These are phyloP conservation scores for Penicillium steckii DNA, from an alignment of 495 filamentous ascomycete species.

Conservation along the genomic window DNA sequence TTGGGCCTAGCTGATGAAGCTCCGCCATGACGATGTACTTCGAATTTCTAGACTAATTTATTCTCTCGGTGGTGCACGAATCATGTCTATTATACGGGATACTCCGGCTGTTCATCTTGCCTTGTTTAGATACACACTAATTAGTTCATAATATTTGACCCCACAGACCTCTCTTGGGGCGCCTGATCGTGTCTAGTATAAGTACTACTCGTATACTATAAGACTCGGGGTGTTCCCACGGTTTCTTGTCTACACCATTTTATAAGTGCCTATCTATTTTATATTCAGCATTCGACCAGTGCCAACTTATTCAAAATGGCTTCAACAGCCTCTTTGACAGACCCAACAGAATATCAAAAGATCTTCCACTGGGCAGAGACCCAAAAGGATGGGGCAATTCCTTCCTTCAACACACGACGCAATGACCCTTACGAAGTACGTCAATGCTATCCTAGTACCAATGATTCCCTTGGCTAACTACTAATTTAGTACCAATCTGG, in stretches of 20 bases:
- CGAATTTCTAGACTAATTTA: not conserved
- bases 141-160: constrained; percentile 2
- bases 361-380: constrained; percentile 61
- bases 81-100: too few relatives aligned
- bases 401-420: constrained; percentile 46
- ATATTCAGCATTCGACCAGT: too few relatives aligned
- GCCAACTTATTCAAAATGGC: constrained; percentile 25
- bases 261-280: too few relatives aligned
- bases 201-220: too few relatives aligned
- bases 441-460: not conserved
- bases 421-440: constrained; percentile 54
- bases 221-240: constrained; percentile 5
- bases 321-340: constrained; percentile 24
- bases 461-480: constrained; percentile 14
- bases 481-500: constrained; percentile 48
- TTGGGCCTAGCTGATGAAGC: constrained; percentile 7
- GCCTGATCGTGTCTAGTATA: not conserved
- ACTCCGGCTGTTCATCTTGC: not conserved
- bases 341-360: constrained; percentile 51
- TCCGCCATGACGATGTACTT: constrained; percentile 2
- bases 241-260: not conserved
- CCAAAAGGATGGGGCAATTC: constrained; percentile 49
- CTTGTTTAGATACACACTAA: not conserved
- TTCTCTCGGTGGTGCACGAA: too few relatives aligned
- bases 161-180: constrained; percentile 1